Percentiles rank a stretch among this genome's conserved stretches.
Evolutionary conservation across 805 yeast species (phyloP).

Genomic region (Scheffersomyces ergatensis): DNA sequence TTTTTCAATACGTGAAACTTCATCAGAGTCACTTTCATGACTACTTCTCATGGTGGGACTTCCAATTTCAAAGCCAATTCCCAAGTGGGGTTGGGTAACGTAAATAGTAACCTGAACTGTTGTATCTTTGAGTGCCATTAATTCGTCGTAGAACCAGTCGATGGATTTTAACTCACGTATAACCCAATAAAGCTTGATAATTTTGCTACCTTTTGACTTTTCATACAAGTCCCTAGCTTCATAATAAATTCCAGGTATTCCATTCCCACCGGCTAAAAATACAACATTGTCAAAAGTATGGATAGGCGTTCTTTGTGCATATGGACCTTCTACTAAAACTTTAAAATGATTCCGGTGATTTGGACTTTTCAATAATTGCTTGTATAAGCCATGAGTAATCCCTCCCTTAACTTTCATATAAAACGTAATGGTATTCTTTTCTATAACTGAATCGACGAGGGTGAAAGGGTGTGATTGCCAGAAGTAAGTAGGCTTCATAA

Average conservation of each 20-base stretch:
- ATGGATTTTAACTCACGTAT: constrained; percentile 37
- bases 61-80: constrained; percentile 1
- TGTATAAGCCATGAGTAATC: constrained; percentile 38
- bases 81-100: constrained; percentile 32
- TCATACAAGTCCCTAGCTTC: constrained; percentile 26
- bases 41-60: neutral
- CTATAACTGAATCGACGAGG: constrained; percentile 18
- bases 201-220: constrained; percentile 7
- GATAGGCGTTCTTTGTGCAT: constrained; percentile 31
- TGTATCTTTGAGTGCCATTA: constrained; percentile 28
- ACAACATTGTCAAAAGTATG: constrained; percentile 26
- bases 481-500: constrained; percentile 36
- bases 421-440: constrained; percentile 41
- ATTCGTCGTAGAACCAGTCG: constrained; percentile 39
- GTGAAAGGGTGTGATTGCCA: constrained; percentile 50
- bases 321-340: constrained; percentile 39
- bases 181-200: constrained; percentile 35
- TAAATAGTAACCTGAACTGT: constrained; percentile 38
- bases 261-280: constrained; percentile 39
- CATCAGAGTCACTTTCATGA: neutral
- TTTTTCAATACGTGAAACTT: neutral
- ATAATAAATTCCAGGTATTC: constrained; percentile 38
- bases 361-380: constrained; percentile 21
- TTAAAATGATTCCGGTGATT: constrained; percentile 25
- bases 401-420: constrained; percentile 54